These are phyloP conservation scores for Wallacemonas sp. DNA, from an alignment of 208 protist genomes.

Conservation along the genomic window DNA sequence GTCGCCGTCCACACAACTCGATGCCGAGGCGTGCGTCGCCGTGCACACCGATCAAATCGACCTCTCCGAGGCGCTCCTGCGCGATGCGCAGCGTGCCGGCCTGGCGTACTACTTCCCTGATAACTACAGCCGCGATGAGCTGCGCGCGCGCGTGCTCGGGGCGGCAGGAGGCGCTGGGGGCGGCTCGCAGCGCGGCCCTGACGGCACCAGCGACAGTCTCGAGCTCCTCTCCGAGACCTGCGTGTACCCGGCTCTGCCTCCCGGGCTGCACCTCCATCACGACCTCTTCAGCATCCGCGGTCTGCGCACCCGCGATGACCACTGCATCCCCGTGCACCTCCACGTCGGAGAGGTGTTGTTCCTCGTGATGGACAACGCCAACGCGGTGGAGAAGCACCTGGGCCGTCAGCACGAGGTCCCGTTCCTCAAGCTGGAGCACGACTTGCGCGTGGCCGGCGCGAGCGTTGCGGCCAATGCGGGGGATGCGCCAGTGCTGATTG, in stretches of 20 bases:
- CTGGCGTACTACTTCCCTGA: conserved; percentile 83
- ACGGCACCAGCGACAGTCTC: background rate
- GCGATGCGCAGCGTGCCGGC: conserved; percentile 47
- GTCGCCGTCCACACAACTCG: conserved; percentile 48
- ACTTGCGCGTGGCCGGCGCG: background rate
- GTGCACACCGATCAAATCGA: conserved; percentile 87
- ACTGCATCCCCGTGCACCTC: conserved; percentile 52
- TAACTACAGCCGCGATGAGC: conserved; percentile 31
- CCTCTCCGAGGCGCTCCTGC: conserved; percentile 42
- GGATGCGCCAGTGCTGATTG: background rate
- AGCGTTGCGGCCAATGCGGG: background rate
- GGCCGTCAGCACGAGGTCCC: conserved; percentile 7
- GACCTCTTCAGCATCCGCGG: conserved; percentile 70
- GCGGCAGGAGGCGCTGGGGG: background rate
- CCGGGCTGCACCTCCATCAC: conserved; percentile 49
- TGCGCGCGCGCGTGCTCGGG: background rate
- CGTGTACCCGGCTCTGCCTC: conserved; percentile 50
- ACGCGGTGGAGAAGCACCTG: conserved; percentile 25
- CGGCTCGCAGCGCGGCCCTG: background rate
- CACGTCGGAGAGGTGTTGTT: conserved; percentile 66
- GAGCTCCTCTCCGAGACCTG: background rate
- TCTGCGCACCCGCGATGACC: conserved; percentile 46
- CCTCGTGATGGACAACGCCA: conserved; percentile 55
- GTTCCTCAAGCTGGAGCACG: background rate
- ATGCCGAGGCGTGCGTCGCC: conserved; percentile 78